Conservation (phyloP, 768 basidiomycete species). For the Leccinum disarticulatum region DNA sequence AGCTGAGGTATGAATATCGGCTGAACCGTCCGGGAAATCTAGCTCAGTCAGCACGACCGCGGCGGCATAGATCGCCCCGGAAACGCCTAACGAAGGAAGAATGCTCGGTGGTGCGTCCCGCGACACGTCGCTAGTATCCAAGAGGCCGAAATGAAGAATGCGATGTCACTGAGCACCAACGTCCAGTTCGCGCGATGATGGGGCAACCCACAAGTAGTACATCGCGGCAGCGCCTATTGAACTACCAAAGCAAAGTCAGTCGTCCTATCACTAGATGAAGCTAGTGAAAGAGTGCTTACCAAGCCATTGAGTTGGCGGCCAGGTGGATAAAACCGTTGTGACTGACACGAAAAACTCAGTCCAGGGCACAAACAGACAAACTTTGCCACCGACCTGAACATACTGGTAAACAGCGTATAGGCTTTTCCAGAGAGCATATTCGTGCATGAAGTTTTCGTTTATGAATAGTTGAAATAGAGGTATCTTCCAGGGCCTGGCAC, state of each 20-base stretch:
- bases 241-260: constrained; percentile 7
- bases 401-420: constrained; percentile 76
- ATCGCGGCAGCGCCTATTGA: constrained; percentile 59
- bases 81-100: constrained; percentile 30
- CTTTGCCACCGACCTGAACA: constrained; percentile 62
- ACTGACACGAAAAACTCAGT: constrained; percentile 36
- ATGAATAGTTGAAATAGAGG: constrained; percentile 57
- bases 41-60: constrained; percentile 73
- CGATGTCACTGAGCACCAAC: constrained; percentile 54
- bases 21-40: constrained; percentile 39
- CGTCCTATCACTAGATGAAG: background rate
- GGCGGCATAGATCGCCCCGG: constrained; percentile 77
- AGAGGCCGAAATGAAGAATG: too few species aligned
- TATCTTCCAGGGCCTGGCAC: constrained; percentile 62
- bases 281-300: constrained; percentile 42
- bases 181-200: constrained; percentile 51
- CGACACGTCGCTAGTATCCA: too few species aligned
- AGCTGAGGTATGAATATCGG: constrained; percentile 62
- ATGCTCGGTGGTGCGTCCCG: constrained; percentile 37
- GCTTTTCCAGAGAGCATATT: constrained; percentile 75
- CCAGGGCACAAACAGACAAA: background rate
- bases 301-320: constrained; percentile 78
- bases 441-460: constrained; percentile 67
- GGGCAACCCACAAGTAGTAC: constrained; percentile 49
- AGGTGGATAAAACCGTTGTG: constrained; percentile 72